Conservation (phyloP, 2,329 filamentous ascomycete species). For the Diaporthe sp. region DNA sequence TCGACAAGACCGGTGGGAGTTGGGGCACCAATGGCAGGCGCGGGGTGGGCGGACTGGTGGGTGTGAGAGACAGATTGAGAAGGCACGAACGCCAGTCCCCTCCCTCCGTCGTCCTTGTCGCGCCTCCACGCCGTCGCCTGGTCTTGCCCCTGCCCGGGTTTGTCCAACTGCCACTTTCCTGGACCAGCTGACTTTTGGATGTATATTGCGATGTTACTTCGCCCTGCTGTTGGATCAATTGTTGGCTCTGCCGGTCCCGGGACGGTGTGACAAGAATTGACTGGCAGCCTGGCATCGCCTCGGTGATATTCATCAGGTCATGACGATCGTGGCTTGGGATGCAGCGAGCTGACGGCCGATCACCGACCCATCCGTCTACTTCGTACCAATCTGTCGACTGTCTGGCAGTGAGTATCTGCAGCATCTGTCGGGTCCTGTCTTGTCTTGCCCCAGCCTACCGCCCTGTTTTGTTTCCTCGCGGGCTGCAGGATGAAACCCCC, state of each 20-base stretch:
- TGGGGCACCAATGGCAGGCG: background rate
- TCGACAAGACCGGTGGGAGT: conserved; percentile 26
- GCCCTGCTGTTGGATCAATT: background rate
- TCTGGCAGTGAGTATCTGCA: background rate
- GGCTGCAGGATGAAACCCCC: conserved; percentile 7
- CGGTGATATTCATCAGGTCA: conserved; percentile 23
- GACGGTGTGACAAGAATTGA: background rate
- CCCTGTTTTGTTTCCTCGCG: conserved; percentile 11
- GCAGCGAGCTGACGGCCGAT: conserved; percentile 26
- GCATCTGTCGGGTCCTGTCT: background rate
- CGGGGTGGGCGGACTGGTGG: background rate
- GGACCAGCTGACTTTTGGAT: background rate
- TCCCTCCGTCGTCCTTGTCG: background rate
- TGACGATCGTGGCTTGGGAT: conserved; percentile 24
- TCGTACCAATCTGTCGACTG: background rate
- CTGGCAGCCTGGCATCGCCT: conserved; percentile 6
- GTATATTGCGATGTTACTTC: conserved; percentile 1
- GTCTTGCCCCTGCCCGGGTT: background rate
- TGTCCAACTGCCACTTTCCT: background rate
- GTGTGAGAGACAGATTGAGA: conserved; percentile 4
- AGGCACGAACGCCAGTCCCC: background rate
- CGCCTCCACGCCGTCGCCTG: background rate
- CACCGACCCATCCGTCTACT: background rate
- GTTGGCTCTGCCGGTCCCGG: background rate
- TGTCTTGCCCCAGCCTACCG: background rate